Base-by-base conservation (phyloP, 2,329 filamentous ascomycete species). In the Laburnicola sp. region DNA sequence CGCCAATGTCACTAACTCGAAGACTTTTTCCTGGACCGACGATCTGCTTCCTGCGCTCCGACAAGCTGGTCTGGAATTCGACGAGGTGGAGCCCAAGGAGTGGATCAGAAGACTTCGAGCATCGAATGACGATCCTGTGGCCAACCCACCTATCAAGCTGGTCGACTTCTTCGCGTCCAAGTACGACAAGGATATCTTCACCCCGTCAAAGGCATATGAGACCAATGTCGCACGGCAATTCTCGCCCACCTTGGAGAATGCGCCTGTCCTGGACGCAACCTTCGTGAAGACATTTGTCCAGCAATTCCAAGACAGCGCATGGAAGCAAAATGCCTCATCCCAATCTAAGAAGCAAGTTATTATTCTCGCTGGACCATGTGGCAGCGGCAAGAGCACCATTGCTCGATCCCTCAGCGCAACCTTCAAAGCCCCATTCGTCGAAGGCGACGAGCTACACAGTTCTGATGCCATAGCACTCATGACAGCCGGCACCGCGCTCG, bases 1-100 rank as follows among this genome's bases (percentile, higher is more conserved):
- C 11, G 82, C 78, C 51, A 80, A 84, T 50, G 69, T 86, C 6
- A 72, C 80, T n/a, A 83, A 83, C 51, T 75, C 76, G 0, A 65
- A 57, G 5, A 66, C 68, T 1, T 79, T 83, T 55, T 70, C 77
- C 32, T 85, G 81, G 80, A 81, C 78, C 0, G 50, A 71, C 0
- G 78, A 83, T 44, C 65, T 86, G 2, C 73, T 85, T 0, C 81
- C 81, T 2, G 74, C 75, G 3, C 66, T 85, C 6, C 66, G 63
- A n/a, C 59, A 65, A 0, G 73, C 76, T 0, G 79, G 79, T 0
- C 27, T 68, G 9, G 16, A 38, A n/a, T 69, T 69, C 10, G 63
- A 69, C 4, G 57, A 58, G 36, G 53, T 66, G 6, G 57, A 56
- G 39, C 57, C 60, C 3, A 59, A 53, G 22, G 64, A 66, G 31